These are phyloP conservation scores for Dysphania ambrosioides DNA, from an alignment of 148 eudicot species.

Conservation along the genomic window DNA sequence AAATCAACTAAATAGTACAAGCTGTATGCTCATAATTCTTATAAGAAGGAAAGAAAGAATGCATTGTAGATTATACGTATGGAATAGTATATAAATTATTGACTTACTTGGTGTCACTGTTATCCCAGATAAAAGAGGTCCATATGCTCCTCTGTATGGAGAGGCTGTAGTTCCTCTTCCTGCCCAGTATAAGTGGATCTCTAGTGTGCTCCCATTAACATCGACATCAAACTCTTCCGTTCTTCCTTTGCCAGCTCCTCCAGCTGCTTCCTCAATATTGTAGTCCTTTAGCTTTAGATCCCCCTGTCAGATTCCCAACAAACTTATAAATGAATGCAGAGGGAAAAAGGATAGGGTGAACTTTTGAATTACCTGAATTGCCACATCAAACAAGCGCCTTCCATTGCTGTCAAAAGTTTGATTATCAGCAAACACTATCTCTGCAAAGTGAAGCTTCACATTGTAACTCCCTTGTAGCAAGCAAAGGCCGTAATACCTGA, in stretches of 20 bases:
- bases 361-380: constrained; percentile 38
- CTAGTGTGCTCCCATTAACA: constrained; percentile 61
- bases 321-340: background rate
- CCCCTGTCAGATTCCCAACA: constrained; percentile 38
- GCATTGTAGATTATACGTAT: too few relatives aligned
- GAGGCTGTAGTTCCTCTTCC: constrained; percentile 75
- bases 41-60: too few relatives aligned
- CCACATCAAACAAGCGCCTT: constrained; percentile 60
- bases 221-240: constrained; percentile 32
- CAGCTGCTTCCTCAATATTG: constrained; percentile 52
- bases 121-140: constrained; percentile 84
- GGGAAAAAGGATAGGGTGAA: background rate
- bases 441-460: constrained; percentile 70
- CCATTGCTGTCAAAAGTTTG: constrained; percentile 48
- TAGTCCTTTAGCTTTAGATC: constrained; percentile 45
- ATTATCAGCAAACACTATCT: constrained; percentile 50
- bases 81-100: too few relatives aligned
- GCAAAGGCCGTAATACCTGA: constrained; percentile 70
- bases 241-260: constrained; percentile 50
- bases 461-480: constrained; percentile 50
- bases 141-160: constrained; percentile 62
- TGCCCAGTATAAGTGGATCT: constrained; percentile 68
- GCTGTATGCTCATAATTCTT: too few relatives aligned
- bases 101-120: constrained; percentile 71
- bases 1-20: background rate